Conservation (phyloP, 192 early-diverging fungal genomes). For the Phycomyces nitens region DNA sequence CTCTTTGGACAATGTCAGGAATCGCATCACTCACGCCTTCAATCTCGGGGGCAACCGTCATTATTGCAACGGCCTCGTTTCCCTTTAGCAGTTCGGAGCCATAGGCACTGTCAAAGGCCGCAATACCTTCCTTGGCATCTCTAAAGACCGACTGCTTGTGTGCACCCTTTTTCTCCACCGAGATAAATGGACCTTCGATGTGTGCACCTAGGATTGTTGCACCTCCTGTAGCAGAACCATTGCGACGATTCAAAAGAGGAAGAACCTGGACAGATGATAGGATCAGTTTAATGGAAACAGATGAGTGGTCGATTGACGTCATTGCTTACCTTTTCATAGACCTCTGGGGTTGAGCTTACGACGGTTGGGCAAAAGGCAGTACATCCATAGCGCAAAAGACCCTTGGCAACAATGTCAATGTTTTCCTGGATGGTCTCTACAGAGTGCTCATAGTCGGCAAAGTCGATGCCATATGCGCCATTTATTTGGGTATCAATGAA, state of each 20-base stretch:
- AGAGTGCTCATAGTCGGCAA: constrained; percentile 52
- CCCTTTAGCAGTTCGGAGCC: constrained; percentile 51
- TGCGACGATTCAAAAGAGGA: constrained; percentile 57
- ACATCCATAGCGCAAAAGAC: constrained; percentile 72
- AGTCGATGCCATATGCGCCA: constrained; percentile 80
- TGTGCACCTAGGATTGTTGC: constrained; percentile 72
- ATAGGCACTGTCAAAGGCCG: constrained; percentile 67
- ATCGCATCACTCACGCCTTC: constrained; percentile 67
- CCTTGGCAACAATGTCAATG: constrained; percentile 65
- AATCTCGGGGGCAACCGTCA: constrained; percentile 79
- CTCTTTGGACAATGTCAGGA: constrained; percentile 56
- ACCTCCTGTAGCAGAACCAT: constrained; percentile 56
- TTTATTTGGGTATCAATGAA: constrained; percentile 83
- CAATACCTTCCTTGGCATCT: constrained; percentile 52
- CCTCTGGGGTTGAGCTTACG: constrained; percentile 66
- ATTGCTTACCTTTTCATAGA: constrained; percentile 66
- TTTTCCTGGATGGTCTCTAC: constrained; percentile 56
- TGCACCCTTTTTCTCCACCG: constrained; percentile 65
- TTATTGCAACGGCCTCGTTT: constrained; percentile 52
- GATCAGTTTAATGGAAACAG: not conserved
- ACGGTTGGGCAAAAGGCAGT: constrained; percentile 82
- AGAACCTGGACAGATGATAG: constrained; percentile 39
- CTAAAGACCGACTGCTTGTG: constrained; percentile 56
- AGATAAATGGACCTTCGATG: constrained; percentile 65
- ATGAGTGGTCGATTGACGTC: not conserved